Base-by-base conservation (phyloP, 1,139 yeast species). In the Yamadazyma oceani region DNA sequence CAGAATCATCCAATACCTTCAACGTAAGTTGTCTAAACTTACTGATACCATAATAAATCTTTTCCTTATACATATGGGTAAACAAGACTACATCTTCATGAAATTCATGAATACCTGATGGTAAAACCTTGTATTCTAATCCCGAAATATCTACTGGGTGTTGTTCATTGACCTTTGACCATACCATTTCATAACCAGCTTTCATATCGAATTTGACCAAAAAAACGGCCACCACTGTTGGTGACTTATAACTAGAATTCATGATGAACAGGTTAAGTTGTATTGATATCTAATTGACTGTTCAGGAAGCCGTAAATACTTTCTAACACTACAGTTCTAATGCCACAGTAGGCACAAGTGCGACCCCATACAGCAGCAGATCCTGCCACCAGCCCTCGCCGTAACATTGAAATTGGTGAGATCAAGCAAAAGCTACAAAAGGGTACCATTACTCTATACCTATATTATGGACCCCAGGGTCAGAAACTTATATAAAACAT, bases 31-130 rank as follows among this genome's bases (percentile, higher is more conserved):
- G 72, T 21, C 62, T 56, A 46, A 64, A 71, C 29, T 64, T 57
- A 15, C 68, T 57, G 15, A 65, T 39, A 2, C 77, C 77, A 44
- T 67, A 67, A 50, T 64, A 65, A 5, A 57, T 53, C 37, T 58
- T 59, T 14, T 48, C 53, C 2, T 59, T 46, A 25, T 37, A 30
- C 10, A 44, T 44, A 37, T 71, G 76, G 34, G 66, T 56, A 33
- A 69, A 48, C 25, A 65, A 48, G 5, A 68, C 58, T 8, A 67
- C 57, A 47, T 86, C 90, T 29, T 66, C 57, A 10, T 59, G 57
- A 17, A 67, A 69, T 28, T 80, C 77, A 54, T 88, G 96, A n/a
- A 87, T 69, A 1, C 96, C 96, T 0, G 94, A 83, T 1, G 96
- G 96, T 38, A 89, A 63, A 10, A 82, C 72, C 49, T 84, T 82